Base-by-base conservation (phyloP, 305 asterid species). In the Caryopteris hybrid region DNA sequence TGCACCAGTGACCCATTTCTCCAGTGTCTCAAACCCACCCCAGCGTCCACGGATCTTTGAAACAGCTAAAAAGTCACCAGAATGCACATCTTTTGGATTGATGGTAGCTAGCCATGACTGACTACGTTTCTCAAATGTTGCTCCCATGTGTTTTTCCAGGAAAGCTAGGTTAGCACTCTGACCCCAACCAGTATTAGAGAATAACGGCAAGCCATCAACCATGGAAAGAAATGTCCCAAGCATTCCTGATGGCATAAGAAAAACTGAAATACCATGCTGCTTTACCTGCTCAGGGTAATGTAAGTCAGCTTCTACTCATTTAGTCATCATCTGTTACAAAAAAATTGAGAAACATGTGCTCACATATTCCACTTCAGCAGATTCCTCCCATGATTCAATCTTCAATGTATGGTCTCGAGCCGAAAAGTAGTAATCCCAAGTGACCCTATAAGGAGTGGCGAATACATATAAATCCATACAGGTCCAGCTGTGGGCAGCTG, bases 21-120 rank as follows among this genome's bases (percentile, higher is more conserved):
- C 99, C 72, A 94, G 91, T 10, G 99, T 94, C 86, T 94, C 99
- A 79, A 94, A 94, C 66, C 99, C 99, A 65, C 99, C 99, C 99
- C 99, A 94, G 39, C 99, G 92, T 67, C 99, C 99, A 74, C 98
- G 97, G 68, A 92, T 90, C 81, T 92, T 92, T 27, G 98, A 92
- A 63, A 92, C 87, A 9, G 98, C 97, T 68, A 92, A 80, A 75
- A n/a, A n/a, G 81, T 92, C 98, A 45, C 98, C 98, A 50, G 91
- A 75, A 64, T 92, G 91, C 74, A 92, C 93, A 68, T 92, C 97
- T 46, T 78, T 79, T 0, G 98, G 98, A 50, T 90, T 77, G 69
- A 88, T 85, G 12, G 78, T 80, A 21, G 94, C 74, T 58, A 68
- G 81, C 86, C 84, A 86, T 5, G 96, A 96, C 64, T 81, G 83